Evolutionary conservation across 129 eudicot species (phyloP), one percentile per base, ranked within the genome.

Genomic region (sunflower (Helianthus annuus)): DNA sequence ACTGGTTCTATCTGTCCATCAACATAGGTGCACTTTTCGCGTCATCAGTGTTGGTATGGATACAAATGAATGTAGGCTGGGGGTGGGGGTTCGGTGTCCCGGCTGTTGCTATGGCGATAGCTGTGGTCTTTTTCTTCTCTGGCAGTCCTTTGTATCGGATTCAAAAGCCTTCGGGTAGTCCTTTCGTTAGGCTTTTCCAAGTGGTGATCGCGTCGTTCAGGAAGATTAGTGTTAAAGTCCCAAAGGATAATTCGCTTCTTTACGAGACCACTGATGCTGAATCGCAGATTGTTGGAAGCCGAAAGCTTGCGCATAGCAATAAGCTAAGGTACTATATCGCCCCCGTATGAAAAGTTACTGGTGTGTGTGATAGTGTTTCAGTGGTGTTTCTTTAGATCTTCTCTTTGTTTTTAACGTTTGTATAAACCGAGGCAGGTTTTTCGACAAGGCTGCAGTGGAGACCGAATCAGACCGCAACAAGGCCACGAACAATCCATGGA

Each of bases 11-110:
- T 83, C 80, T 92, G 44, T 84, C 97, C 39, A 86, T 92, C 71
- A 92, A 92, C 71, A 66, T 92, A 16, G 97, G 97, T 72, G 93
- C 97, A 3, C 83, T 92, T 58, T 49, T 92, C 24, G 93, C 96
- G 3, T 82, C 94, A 7, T 81, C 96, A 0, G 80, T 85, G 53
- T 73, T 92, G 69, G 97, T 92, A 10, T 92, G 86, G 86, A 83
- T 92, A 73, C 97, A 92, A 69, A 82, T 78, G 84, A 81, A 92
- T 81, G 96, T 85, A 29, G 96, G 97, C 0, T 92, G 97, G 97
- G 85, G 87, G 15, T 89, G 91, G 94, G 97, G 97, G 3, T 89
- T 92, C 46, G 97, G 96, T 5, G 54, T 92, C 39, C 97, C 97
- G 2, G 85, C 97, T 8, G 89, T 85, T 60, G 89, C 94, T 9